A percentile compares a stretch with the other conserved stretches of the same genome.
phyloP scores from a whole-genome alignment of 345 rosid genomes.

The Eutrema heterophyllum region DNA sequence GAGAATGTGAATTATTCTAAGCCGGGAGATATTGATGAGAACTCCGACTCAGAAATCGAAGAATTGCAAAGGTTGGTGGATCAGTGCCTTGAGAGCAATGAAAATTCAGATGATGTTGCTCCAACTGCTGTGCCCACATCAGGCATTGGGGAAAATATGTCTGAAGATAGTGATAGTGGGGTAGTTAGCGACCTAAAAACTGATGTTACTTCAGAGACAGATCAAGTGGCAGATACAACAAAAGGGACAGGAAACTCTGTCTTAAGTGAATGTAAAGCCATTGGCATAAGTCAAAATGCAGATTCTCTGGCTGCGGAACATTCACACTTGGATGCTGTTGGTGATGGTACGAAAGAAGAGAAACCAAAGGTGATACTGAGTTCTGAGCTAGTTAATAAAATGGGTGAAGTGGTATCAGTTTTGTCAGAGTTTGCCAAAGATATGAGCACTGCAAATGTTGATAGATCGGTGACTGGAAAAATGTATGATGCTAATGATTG shows the following conservation, averaged over 20 bases:
- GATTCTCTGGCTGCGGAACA: slow-evolving; percentile 27
- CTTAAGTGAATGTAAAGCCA: slow-evolving; percentile 29
- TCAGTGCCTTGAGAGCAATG: slow-evolving; percentile 38
- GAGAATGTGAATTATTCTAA: slow-evolving; percentile 28
- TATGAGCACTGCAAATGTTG: not conserved
- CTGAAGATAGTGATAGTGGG: slow-evolving; percentile 27
- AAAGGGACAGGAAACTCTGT: slow-evolving; percentile 16
- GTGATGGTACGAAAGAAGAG: slow-evolving; percentile 32
- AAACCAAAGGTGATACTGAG: slow-evolving; percentile 14
- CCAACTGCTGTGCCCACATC: slow-evolving; percentile 18
- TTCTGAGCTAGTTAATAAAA: slow-evolving; percentile 27
- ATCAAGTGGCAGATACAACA: slow-evolving; percentile 29
- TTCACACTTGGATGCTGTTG: slow-evolving; percentile 15
- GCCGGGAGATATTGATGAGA: slow-evolving; percentile 23
- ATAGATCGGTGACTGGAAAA: slow-evolving; percentile 16
- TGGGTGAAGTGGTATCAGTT: slow-evolving; percentile 18
- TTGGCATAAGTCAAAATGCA: slow-evolving; percentile 21
- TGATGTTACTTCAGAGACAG: slow-evolving; percentile 31
- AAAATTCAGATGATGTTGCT: slow-evolving; percentile 34
- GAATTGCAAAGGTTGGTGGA: slow-evolving; percentile 36
- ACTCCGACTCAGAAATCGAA: slow-evolving; percentile 33
- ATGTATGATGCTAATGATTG: slow-evolving; percentile 18
- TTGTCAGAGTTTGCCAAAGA: slow-evolving; percentile 9
- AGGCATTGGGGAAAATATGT: slow-evolving; percentile 21
- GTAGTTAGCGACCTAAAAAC: slow-evolving; percentile 22